These are phyloP conservation scores for Mycosphaerella sp. DNA, from an alignment of 2,329 filamentous ascomycete genomes.

Conservation along the genomic window DNA sequence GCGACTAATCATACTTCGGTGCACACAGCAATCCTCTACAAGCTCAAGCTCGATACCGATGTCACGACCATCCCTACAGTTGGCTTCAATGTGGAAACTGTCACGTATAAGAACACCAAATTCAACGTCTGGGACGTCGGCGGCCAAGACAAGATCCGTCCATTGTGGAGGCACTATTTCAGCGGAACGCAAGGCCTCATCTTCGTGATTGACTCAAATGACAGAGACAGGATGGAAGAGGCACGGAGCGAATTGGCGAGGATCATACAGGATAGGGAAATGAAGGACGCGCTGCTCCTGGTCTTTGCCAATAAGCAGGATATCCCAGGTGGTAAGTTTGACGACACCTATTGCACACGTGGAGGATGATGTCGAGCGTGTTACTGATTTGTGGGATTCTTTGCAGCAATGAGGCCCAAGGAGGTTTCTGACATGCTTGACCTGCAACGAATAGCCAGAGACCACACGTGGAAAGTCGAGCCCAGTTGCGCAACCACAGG, in stretches of 20 bases:
- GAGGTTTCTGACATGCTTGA: constrained; percentile 46
- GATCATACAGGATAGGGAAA: constrained; percentile 98
- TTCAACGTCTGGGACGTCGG: constrained; percentile 99
- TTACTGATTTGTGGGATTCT: no score
- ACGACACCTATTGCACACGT: neutral
- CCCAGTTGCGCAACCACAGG: constrained; percentile 49
- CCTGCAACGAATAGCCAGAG: constrained; percentile 45
- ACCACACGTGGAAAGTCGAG: constrained; percentile 50
- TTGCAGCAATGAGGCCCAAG: constrained; percentile 44
- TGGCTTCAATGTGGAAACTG: constrained; percentile 99
- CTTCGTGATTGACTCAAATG: constrained; percentile 99
- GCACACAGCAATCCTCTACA: constrained; percentile 77
- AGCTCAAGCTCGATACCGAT: constrained; percentile 98
- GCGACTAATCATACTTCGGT: neutral
- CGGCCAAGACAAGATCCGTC: constrained; percentile 99
- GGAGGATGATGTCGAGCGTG: neutral
- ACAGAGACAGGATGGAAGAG: constrained; percentile 96
- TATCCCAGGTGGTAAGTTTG: constrained; percentile 70
- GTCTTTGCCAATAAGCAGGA: constrained; percentile 99
- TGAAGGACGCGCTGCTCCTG: constrained; percentile 90
- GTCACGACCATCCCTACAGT: constrained; percentile 99
- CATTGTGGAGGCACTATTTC: constrained; percentile 99
- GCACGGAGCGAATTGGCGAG: constrained; percentile 93
- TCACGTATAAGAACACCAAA: constrained; percentile 99
- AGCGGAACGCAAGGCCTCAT: constrained; percentile 96